A percentile compares a stretch with the other conserved stretches of the same genome.
These are phyloP conservation scores for Blastocystis sp. DNA, from an alignment of 352 stramenopile species.

Conservation along the genomic window DNA sequence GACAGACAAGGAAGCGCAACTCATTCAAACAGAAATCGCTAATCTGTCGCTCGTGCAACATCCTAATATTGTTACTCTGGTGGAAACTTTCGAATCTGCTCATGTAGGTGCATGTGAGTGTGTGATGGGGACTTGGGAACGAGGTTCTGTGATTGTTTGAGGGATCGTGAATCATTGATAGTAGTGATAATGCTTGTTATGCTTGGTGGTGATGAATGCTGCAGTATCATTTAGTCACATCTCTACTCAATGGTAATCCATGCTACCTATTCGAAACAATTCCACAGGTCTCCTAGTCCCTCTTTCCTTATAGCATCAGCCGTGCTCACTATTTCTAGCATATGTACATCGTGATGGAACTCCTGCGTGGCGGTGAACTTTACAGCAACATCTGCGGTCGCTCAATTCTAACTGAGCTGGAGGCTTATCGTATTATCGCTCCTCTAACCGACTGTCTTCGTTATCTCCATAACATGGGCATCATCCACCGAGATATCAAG, in stretches of 20 bases:
- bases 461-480: slow-evolving; percentile 82
- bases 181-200: too few species aligned
- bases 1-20: slow-evolving; percentile 76
- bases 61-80: slow-evolving; percentile 66
- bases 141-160: neutral
- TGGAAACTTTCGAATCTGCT: slow-evolving; percentile 82
- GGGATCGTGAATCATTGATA: neutral
- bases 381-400: slow-evolving; percentile 89
- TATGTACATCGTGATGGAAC: slow-evolving; percentile 96
- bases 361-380: slow-evolving; percentile 86
- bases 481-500: slow-evolving; percentile 73
- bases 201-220: too few species aligned
- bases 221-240: too few species aligned
- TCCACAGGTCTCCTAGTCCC: neutral
- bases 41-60: slow-evolving; percentile 82
- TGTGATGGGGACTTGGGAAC: neutral
- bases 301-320: too few species aligned
- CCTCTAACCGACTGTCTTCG: slow-evolving; percentile 81
- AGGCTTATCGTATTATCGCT: slow-evolving; percentile 78
- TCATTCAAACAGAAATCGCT: slow-evolving; percentile 83
- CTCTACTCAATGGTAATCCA: neutral
- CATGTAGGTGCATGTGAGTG: slow-evolving; percentile 43
- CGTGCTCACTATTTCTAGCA: slow-evolving; percentile 66
- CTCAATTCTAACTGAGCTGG: slow-evolving; percentile 76
- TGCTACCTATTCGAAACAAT: too few species aligned